Base-by-base conservation (phyloP, 805 yeast genomes). In the Clavispora phyllophila region DNA sequence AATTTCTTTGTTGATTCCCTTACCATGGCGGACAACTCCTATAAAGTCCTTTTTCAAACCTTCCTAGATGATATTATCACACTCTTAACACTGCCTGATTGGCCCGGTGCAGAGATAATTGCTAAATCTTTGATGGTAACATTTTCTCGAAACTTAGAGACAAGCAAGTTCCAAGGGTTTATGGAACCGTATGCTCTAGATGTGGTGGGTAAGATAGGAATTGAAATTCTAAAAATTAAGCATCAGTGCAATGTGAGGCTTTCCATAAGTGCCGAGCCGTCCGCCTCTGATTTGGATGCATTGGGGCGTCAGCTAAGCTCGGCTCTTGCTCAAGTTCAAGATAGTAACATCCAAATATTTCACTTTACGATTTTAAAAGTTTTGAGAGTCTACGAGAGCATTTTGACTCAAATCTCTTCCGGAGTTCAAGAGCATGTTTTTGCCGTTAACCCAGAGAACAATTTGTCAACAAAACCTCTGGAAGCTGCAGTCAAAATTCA, bases 181-280 rank as follows among this genome's bases (percentile, higher is more conserved):
- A 62, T 74, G 6, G 84, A 80, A 45, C 65, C 80, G 0, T 70
- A 70, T 46, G 67, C 78, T 3, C 57, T 86, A 39, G 90, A 84
- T 42, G 51, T 79, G 48, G 60, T 79, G n/a, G 89, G 91, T 0
- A 44, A 63, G 12, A 73, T 83, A 20, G 89, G 86, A 0, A 69
- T 75, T 2, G 68, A 65, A 29, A 68, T 82, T 38, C 53, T 75
- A 18, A 58, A 61, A 5, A 40, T 20, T 5, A 35, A 23, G 19
- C 37, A 35, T 20, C 26, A n/a, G 5, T 35, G 23, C 18, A 13
- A 7, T 29, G 7, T n/a, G 5, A 29, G 33, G 13, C 19, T 29
- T 10, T 29, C 33, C 15, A 29, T 9, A 15, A 17, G 33, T 4
- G 8, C 33, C 15, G 13, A 12, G 12, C 6, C 13, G 6, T 17